Evolutionary conservation across 2,329 filamentous ascomycete species (phyloP).

Genomic region (Fusarium piperis): DNA sequence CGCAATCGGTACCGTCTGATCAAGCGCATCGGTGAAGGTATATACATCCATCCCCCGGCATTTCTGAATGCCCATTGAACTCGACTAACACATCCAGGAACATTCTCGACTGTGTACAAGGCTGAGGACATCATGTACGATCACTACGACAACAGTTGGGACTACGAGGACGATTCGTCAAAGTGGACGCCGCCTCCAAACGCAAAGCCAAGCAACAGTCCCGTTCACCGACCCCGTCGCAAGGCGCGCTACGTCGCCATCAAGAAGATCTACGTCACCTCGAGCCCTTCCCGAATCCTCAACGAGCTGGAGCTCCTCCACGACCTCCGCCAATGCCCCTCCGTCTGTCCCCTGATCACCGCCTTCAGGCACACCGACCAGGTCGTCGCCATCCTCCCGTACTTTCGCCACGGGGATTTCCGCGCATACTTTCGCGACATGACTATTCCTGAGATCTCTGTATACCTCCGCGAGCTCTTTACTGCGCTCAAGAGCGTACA

Average conservation of each 20-base stretch:
- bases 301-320: conserved; percentile 96
- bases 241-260: conserved; percentile 85
- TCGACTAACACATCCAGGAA: conserved; percentile 68
- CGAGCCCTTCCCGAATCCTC: conserved; percentile 89
- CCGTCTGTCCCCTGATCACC: conserved; percentile 94
- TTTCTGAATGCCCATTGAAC: not conserved
- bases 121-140: conserved; percentile 92
- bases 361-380: conserved; percentile 96
- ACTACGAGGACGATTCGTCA: conserved; percentile 73
- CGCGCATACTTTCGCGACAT: conserved; percentile 93
- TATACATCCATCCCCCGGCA: not conserved
- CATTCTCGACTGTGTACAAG: conserved; percentile 99
- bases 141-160: conserved; percentile 86
- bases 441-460: conserved; percentile 83
- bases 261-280: conserved; percentile 99
- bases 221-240: conserved; percentile 41
- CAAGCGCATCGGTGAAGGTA: conserved; percentile 97
- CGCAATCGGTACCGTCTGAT: conserved; percentile 87
- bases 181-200: conserved; percentile 78
- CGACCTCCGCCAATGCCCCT: conserved; percentile 82
- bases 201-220: conserved; percentile 62
- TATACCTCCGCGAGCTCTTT: conserved; percentile 91
- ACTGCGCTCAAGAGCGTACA: conserved; percentile 87
- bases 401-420: conserved; percentile 96
- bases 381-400: conserved; percentile 92